These are phyloP conservation scores for Eremochloa ophiuroides DNA, from an alignment of 176 grass and related monocot species.

Conservation along the genomic window DNA sequence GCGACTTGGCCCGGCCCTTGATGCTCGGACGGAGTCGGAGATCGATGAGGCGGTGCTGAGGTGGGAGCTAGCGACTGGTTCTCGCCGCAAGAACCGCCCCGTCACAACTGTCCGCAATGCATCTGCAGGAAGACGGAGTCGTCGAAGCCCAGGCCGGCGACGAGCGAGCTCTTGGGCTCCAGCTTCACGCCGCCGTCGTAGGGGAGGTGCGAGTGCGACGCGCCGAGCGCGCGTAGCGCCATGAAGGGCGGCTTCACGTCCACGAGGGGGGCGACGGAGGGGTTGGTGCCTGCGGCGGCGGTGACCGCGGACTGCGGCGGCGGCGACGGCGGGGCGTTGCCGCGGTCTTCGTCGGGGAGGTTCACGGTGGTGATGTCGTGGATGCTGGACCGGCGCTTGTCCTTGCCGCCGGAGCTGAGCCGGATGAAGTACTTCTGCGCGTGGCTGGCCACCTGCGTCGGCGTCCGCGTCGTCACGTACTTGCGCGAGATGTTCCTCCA, in stretches of 20 bases:
- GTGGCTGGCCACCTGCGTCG: slow-evolving; percentile 97
- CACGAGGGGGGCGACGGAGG: slow-evolving; percentile 11
- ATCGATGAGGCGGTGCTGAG: neutral
- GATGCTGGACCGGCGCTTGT: slow-evolving; percentile 97
- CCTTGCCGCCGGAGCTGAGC: slow-evolving; percentile 79
- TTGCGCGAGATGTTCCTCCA: slow-evolving; percentile 97
- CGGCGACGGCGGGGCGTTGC: slow-evolving; percentile 34
- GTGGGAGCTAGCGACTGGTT: no score
- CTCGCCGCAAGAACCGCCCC: neutral
- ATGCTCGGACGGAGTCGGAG: neutral
- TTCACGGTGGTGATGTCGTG: slow-evolving; percentile 98
- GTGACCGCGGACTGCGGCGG: slow-evolving; percentile 47
- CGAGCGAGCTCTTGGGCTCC: slow-evolving; percentile 36
- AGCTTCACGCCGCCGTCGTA: slow-evolving; percentile 58
- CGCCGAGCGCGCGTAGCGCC: slow-evolving; percentile 9
- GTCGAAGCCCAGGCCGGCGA: slow-evolving; percentile 4
- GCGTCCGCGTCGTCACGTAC: slow-evolving; percentile 84
- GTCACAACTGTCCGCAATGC: slow-evolving; percentile 57
- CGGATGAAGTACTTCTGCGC: slow-evolving; percentile 97
- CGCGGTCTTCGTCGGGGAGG: slow-evolving; percentile 55
- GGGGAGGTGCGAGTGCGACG: slow-evolving; percentile 22
- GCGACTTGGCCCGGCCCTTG: neutral
- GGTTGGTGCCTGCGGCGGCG: slow-evolving; percentile 4
- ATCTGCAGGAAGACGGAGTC: slow-evolving; percentile 50
- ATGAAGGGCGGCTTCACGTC: slow-evolving; percentile 54